phyloP scores from a whole-genome alignment of 2,329 filamentous ascomycete genomes.

The Diaporthe sp. region DNA sequence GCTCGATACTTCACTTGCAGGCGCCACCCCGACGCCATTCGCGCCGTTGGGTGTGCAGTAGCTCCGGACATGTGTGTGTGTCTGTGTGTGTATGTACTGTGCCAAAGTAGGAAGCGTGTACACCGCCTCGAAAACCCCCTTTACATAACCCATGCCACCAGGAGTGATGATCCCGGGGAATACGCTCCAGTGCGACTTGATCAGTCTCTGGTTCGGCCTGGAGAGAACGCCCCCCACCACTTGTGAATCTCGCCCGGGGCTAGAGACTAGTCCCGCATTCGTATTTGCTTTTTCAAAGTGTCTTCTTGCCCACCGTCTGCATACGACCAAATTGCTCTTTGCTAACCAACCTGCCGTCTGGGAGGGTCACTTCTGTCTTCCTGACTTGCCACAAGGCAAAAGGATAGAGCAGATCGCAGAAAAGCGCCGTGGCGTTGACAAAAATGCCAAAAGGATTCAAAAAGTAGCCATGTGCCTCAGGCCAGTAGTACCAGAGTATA shows the following conservation, averaged over 20 bases:
- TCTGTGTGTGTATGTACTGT: neutral
- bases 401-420: constrained; percentile 60
- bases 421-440: constrained; percentile 53
- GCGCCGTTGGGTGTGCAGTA: neutral
- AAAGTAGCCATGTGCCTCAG: constrained; percentile 62
- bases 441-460: constrained; percentile 57
- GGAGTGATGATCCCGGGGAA: neutral
- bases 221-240: neutral
- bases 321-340: neutral
- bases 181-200: neutral
- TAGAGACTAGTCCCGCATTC: neutral
- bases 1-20: constrained; percentile 19
- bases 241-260: neutral
- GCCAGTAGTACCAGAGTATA: constrained; percentile 64
- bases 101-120: neutral
- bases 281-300: neutral
- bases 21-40: neutral
- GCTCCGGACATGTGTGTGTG: neutral
- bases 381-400: constrained; percentile 56
- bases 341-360: constrained; percentile 52
- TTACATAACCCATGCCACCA: neutral
- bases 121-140: constrained; percentile 1
- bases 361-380: constrained; percentile 52
- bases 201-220: neutral
- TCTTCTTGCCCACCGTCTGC: constrained; percentile 16